These are phyloP conservation scores for Hypoxylon fragiforme DNA, from an alignment of 495 filamentous ascomycete genomes.

Conservation along the genomic window DNA sequence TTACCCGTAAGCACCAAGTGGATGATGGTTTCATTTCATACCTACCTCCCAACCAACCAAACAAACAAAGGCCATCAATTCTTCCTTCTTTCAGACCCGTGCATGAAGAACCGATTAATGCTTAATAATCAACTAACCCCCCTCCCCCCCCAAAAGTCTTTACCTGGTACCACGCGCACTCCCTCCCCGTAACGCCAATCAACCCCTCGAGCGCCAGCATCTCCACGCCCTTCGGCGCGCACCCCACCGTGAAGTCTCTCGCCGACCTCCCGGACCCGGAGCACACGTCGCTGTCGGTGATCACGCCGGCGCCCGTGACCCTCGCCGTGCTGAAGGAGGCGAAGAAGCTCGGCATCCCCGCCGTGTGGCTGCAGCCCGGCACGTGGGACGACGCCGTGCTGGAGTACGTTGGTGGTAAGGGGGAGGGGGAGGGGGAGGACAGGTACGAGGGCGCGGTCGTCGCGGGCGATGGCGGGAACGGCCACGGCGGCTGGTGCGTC, in stretches of 20 bases:
- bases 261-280: constrained; percentile 62
- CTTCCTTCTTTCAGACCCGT: too few relatives aligned
- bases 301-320: constrained; percentile 82
- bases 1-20: too few relatives aligned
- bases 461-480: constrained; percentile 66
- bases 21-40: too few relatives aligned
- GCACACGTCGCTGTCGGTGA: constrained; percentile 78
- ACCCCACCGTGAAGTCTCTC: constrained; percentile 68
- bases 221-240: constrained; percentile 48
- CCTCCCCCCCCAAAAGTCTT: too few relatives aligned
- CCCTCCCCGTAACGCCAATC: constrained; percentile 76
- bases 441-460: constrained; percentile 67
- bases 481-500: constrained; percentile 86
- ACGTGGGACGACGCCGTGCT: constrained; percentile 77
- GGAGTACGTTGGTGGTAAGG: constrained; percentile 61
- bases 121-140: too few relatives aligned
- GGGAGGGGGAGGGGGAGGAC: constrained; percentile 42
- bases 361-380: constrained; percentile 92
- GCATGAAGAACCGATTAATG: too few relatives aligned
- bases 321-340: constrained; percentile 74
- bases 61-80: too few relatives aligned
- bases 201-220: constrained; percentile 73
- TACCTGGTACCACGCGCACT: constrained; percentile 80
- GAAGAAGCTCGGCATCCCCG: constrained; percentile 72
- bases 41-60: too few relatives aligned